Evolutionary conservation across 129 eudicot species (phyloP).

Genomic region (Helianthus annuus): HanXRQr2.0-SUNRISE NC_035447.2:17841913-17842412

Average conservation of each 20-base stretch:
- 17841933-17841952: too few relatives aligned
- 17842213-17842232: slow-evolving; percentile 47
- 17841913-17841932: too few relatives aligned
- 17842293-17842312: slow-evolving; percentile 92
- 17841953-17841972: too few relatives aligned
- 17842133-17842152: not conserved
- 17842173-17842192: not conserved
- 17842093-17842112: too few relatives aligned
- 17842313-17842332: slow-evolving; percentile 33
- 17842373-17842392: slow-evolving; percentile 53
- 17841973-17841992: too few relatives aligned
- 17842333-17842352: slow-evolving; percentile 33
- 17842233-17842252: slow-evolving; percentile 44
- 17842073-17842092: too few relatives aligned
- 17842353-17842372: slow-evolving; percentile 33
- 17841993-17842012: too few relatives aligned
- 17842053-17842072: too few relatives aligned
- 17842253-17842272: slow-evolving; percentile 60
- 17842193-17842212: slow-evolving; percentile 61
- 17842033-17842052: too few relatives aligned
- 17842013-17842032: too few relatives aligned
- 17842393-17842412: slow-evolving; percentile 80
- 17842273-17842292: slow-evolving; percentile 89
- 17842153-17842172: not conserved
- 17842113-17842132: too few relatives aligned